These are phyloP conservation scores for Globisporangium nagaii DNA, from an alignment of 352 stramenopile species.

Conservation along the genomic window DNA sequence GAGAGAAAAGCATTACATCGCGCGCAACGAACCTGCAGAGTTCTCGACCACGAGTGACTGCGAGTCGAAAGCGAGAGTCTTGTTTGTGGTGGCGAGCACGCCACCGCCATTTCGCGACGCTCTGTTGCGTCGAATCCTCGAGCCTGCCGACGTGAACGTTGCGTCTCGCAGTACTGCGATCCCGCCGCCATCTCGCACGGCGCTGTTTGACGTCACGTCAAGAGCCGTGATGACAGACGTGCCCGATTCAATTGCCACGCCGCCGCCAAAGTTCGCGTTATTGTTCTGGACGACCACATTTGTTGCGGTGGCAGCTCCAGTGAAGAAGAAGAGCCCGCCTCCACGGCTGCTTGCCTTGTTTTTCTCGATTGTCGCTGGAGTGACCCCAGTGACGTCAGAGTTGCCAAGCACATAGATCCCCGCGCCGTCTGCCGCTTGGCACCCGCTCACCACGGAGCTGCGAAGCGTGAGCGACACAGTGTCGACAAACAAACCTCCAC, in stretches of 20 bases:
- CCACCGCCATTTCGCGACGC: slow-evolving; percentile 35
- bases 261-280: slow-evolving; percentile 22
- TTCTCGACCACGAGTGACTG: slow-evolving; percentile 23
- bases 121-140: slow-evolving; percentile 20
- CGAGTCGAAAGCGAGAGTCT: slow-evolving; percentile 20
- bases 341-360: slow-evolving; percentile 22
- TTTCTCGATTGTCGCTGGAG: slow-evolving; percentile 8
- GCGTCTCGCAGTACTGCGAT: slow-evolving; percentile 28
- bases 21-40: slow-evolving; percentile 22
- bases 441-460: slow-evolving; percentile 10
- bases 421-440: slow-evolving; percentile 17
- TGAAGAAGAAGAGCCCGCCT: slow-evolving; percentile 21
- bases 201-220: slow-evolving; percentile 23
- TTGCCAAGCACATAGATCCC: slow-evolving; percentile 22
- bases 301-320: slow-evolving; percentile 3
- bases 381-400: slow-evolving; percentile 14
- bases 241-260: slow-evolving; percentile 19
- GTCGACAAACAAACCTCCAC: slow-evolving; percentile 29
- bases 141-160: slow-evolving; percentile 9
- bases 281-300: slow-evolving; percentile 22
- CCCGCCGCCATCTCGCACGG: slow-evolving; percentile 33
- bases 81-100: slow-evolving; percentile 33
- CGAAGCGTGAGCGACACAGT: slow-evolving; percentile 11
- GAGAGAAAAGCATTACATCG: not conserved
- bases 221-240: slow-evolving; percentile 9